Conservation (phyloP, 2,329 filamentous ascomycete species). For the Talaromyces amestolkiae region DNA sequence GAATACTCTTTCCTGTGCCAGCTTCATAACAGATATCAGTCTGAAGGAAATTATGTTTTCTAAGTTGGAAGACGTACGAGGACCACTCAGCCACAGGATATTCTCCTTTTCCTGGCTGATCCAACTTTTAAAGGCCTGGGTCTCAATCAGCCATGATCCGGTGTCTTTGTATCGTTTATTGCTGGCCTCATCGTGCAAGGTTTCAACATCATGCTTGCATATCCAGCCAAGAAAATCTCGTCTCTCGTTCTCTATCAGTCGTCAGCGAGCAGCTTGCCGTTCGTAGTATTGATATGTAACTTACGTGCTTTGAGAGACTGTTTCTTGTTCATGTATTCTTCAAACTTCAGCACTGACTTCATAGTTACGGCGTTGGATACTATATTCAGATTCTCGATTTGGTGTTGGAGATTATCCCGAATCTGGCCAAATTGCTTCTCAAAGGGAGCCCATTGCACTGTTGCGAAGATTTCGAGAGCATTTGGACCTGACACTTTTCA, state of each 20-base stretch:
- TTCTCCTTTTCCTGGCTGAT: not conserved
- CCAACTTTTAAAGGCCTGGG: constrained; percentile 6
- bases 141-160: constrained; percentile 16
- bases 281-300: not conserved
- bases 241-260: constrained; percentile 8
- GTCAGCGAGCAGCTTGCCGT: not conserved
- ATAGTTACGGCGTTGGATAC: constrained; percentile 10
- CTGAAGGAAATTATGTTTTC: not conserved
- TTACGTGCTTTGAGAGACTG: not conserved
- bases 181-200: not conserved
- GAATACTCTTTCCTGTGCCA: constrained; percentile 19
- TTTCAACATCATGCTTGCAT: constrained; percentile 8
- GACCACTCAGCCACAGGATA: constrained; percentile 15
- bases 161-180: constrained; percentile 15
- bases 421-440: constrained; percentile 19
- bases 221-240: constrained; percentile 17
- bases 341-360: constrained; percentile 10
- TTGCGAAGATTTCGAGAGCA: constrained; percentile 10
- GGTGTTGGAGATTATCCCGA: constrained; percentile 9
- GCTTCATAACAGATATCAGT: constrained; percentile 7
- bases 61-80: not conserved
- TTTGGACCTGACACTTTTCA: not conserved
- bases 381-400: constrained; percentile 8
- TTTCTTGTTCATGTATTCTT: constrained; percentile 2
- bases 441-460: constrained; percentile 18